phyloP scores from a whole-genome alignment of 2,329 filamentous ascomycete species.

The Tolypocladium tropicale region DNA sequence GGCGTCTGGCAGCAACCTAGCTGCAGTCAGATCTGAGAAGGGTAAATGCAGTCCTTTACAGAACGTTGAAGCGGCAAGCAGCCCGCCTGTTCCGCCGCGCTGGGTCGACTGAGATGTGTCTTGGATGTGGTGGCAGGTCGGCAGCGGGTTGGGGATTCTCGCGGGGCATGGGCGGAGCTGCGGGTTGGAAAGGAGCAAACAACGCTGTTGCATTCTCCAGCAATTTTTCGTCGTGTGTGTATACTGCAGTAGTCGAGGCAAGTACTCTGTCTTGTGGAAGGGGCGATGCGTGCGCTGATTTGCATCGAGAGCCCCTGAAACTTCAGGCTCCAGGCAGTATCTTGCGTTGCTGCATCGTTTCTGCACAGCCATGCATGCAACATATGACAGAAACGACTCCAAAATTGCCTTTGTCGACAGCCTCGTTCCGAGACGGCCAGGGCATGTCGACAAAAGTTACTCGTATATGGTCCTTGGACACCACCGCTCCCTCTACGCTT shows the following conservation, averaged over 20 bases:
- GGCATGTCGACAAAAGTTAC: neutral
- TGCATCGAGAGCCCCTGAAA: neutral
- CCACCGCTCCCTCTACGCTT: neutral
- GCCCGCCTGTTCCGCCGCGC: neutral
- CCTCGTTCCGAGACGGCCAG: neutral
- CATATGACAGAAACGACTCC: neutral
- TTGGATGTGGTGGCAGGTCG: neutral
- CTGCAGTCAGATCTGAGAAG: neutral
- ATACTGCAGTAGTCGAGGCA: no score
- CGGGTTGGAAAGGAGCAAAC: neutral
- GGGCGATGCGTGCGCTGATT: no score
- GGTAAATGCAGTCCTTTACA: neutral
- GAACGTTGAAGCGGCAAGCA: neutral
- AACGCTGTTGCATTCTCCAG: no score
- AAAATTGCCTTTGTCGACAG: no score
- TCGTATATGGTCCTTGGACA: neutral
- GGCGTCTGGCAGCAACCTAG: neutral
- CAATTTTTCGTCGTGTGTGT: no score
- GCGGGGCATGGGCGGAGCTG: neutral
- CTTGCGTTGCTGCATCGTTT: neutral
- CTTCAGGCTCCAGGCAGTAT: neutral
- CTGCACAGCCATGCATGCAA: neutral
- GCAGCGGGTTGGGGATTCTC: neutral
- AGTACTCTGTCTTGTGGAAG: no score
- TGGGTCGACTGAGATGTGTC: neutral